phyloP scores from a whole-genome alignment of 345 rosid genomes.

The Acer yangbiense region DNA sequence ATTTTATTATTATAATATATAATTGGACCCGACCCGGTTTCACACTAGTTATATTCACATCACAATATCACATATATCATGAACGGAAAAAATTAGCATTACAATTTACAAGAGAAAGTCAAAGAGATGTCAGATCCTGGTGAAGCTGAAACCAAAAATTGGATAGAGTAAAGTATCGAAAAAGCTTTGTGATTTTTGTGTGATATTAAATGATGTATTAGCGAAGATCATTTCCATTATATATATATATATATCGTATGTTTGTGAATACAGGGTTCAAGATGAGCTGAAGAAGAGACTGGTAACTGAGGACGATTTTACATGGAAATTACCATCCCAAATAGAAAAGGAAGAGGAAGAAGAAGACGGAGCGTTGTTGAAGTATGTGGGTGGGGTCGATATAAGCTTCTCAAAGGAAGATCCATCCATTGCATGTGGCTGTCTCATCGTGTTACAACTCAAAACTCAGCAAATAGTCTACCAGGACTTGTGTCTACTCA shows the following conservation, averaged over 20 bases:
- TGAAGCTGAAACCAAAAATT: neutral
- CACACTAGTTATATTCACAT: too few relatives aligned
- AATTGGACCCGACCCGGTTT: neutral
- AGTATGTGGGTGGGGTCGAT: conserved; percentile 90
- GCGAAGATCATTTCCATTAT: neutral
- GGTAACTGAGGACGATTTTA: conserved; percentile 62
- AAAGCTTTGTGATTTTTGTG: neutral
- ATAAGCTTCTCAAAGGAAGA: conserved; percentile 80
- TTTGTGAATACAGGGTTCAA: conserved; percentile 49
- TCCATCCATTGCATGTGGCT: conserved; percentile 65
- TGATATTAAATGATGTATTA: neutral
- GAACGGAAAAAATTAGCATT: neutral
- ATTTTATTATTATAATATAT: neutral
- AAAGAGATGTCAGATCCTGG: neutral
- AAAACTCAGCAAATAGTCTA: conserved; percentile 49
- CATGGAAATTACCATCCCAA: conserved; percentile 49
- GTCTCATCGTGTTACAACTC: conserved; percentile 73
- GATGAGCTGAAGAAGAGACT: conserved; percentile 57
- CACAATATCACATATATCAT: too few relatives aligned
- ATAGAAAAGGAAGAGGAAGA: conserved; percentile 24
- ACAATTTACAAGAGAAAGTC: neutral
- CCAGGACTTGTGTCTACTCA: conserved; percentile 49
- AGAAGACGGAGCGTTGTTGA: conserved; percentile 40
- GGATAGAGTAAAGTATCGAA: conserved; percentile 1
- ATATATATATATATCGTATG: neutral